Conservation (phyloP, 2,329 filamentous ascomycete species). For the Cladosporium sp. region DNA sequence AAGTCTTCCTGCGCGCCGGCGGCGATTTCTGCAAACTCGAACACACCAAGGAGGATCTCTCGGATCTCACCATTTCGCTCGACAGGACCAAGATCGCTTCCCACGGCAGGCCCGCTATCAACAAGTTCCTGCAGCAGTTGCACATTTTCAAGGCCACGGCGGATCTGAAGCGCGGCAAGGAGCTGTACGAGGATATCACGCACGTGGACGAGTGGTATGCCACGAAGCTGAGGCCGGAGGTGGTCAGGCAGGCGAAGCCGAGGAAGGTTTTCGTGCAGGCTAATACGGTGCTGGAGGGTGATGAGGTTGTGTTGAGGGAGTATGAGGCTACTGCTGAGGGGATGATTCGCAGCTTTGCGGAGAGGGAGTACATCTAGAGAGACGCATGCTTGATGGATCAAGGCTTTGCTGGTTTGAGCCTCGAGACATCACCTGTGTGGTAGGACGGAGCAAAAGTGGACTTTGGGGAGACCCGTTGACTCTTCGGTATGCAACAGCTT, state of each 20-base stretch:
- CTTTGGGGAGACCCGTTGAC: too few relatives aligned
- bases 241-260: slow-evolving; percentile 74
- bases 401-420: too few relatives aligned
- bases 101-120: slow-evolving; percentile 76
- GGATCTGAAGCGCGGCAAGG: slow-evolving; percentile 71
- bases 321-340: slow-evolving; percentile 79
- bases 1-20: slow-evolving; percentile 80
- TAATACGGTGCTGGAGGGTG: slow-evolving; percentile 68
- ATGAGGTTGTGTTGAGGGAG: slow-evolving; percentile 73
- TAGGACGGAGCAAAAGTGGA: too few relatives aligned
- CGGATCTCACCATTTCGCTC: slow-evolving; percentile 75
- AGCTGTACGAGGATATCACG: slow-evolving; percentile 80
- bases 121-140: slow-evolving; percentile 81
- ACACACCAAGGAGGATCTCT: slow-evolving; percentile 63
- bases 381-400: too few relatives aligned
- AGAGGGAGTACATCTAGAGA: slow-evolving; percentile 33
- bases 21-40: slow-evolving; percentile 80
- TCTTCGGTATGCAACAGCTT: too few relatives aligned
- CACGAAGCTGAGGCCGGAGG: slow-evolving; percentile 69
- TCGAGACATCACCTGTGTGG: too few relatives aligned
- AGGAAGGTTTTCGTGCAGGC: slow-evolving; percentile 90
- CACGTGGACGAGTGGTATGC: slow-evolving; percentile 82
- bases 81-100: slow-evolving; percentile 84
- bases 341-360: slow-evolving; percentile 69
- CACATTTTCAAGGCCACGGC: slow-evolving; percentile 91